phyloP scores from a whole-genome alignment of 2,329 filamentous ascomycete genomes.

The Penicillium sp. region DNA sequence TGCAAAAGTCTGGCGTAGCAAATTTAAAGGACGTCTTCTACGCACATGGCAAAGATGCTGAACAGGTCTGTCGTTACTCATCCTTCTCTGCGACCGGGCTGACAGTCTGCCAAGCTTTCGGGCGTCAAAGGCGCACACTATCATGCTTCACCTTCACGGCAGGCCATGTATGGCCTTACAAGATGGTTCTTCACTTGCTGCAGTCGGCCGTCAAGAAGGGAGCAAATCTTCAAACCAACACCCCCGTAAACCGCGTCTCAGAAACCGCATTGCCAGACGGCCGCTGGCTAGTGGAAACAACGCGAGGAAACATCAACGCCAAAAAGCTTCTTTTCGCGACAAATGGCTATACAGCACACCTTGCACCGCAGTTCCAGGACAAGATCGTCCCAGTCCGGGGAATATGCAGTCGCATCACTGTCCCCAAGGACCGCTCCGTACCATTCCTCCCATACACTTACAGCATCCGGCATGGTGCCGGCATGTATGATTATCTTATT shows the following conservation, averaged over 20 bases:
- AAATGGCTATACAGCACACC: constrained; percentile 79
- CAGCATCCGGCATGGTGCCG: constrained; percentile 60
- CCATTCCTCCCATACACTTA: constrained; percentile 50
- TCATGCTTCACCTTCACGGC: too few relatives aligned
- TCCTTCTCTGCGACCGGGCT: too few relatives aligned
- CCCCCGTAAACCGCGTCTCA: constrained; percentile 45
- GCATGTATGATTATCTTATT: constrained; percentile 65
- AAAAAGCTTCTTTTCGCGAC: constrained; percentile 78
- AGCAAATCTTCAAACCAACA: constrained; percentile 51
- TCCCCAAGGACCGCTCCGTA: constrained; percentile 35
- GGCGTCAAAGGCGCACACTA: too few relatives aligned
- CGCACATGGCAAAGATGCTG: too few relatives aligned
- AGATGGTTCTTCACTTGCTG: too few relatives aligned
- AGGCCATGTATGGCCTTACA: too few relatives aligned
- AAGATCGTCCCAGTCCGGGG: constrained; percentile 78
- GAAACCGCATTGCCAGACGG: neutral
- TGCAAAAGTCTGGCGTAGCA: too few relatives aligned
- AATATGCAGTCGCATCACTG: constrained; percentile 39
- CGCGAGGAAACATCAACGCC: constrained; percentile 67
- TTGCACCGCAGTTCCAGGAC: constrained; percentile 71
- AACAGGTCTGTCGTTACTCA: too few relatives aligned
- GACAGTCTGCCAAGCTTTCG: too few relatives aligned
- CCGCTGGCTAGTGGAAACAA: constrained; percentile 50
- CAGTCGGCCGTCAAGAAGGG: too few relatives aligned
- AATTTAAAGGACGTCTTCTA: too few relatives aligned